Evolutionary conservation across 176 grass and related monocot species (phyloP), one percentile per base, ranked within the genome.

Genomic region (Calamus simplicifolius): DNA sequence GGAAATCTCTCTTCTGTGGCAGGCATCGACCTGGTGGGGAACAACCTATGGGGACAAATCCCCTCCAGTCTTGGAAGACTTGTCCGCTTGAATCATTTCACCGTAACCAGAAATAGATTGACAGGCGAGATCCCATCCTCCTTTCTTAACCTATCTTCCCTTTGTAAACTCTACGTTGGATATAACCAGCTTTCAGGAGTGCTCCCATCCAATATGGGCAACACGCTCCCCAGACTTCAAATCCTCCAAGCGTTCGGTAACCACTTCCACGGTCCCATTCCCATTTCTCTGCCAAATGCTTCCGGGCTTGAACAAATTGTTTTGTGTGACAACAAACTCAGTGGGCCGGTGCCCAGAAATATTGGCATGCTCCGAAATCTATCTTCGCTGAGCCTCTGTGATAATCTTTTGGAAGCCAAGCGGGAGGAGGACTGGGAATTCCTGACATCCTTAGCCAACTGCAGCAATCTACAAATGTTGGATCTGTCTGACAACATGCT

Each of bases 321-420:
- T 25, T 19, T 57, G n/a, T 21, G 1, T 57, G 54, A 57, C 14
- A 57, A 57, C 21, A 27, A 25, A 19, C 25, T 57, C 6, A 57
- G 12, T 25, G 54, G 54, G 12, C 16, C 54, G 12, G 18, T 57
- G 25, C 54, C 54, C 21, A 25, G 19, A 7, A 57, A 57, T 57
- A 10, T 57, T 12, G 54, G 54, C 16, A 57, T 12, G 54, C 27
- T 89, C 21, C 50, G 48, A 53, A 66, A 61, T 16, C 54, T 84
- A 16, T 14, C 31, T 43, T 29, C 13, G 10, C 27, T 89, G 48
- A 59, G 69, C 38, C 0, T 84, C 25, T n/a, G 60, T 49, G 27
- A 63, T 49, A 88, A 88, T 59, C 52, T 68, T 19, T 25, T 89
- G 19, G 64, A 81, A 29, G 77, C 73, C 51, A 57, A 1, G 0